A percentile compares a stretch with the other conserved stretches of the same genome.
Evolutionary conservation across 495 filamentous ascomycete genomes (phyloP).

Genomic region (Aspergillus panamensis): DNA sequence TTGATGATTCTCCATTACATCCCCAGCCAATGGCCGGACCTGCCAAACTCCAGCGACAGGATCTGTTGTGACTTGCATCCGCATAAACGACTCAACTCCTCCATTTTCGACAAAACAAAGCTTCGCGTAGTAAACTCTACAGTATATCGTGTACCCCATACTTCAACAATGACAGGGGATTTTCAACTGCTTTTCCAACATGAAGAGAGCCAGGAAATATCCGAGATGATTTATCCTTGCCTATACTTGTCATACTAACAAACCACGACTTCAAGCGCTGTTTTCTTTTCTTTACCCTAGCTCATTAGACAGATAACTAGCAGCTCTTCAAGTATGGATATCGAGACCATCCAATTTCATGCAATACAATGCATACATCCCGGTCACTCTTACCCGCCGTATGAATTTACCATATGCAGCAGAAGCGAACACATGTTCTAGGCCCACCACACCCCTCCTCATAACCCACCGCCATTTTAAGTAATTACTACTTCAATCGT

Average conservation of each 20-base stretch:
- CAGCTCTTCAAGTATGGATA: background rate
- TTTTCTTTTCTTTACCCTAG: background rate
- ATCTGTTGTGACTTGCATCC: conserved; percentile 1
- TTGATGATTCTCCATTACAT: background rate
- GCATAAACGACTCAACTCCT: background rate
- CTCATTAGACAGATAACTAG: too few relatives aligned
- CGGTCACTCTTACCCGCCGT: background rate
- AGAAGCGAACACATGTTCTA: conserved; percentile 24
- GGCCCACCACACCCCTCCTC: conserved; percentile 9
- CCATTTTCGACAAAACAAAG: background rate
- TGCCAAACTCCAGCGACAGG: background rate
- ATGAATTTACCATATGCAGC: conserved; percentile 9
- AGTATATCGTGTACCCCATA: too few relatives aligned
- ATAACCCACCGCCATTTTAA: conserved; percentile 19
- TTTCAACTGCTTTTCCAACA: background rate
- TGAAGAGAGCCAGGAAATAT: background rate
- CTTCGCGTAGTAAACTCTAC: background rate
- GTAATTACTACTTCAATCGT: background rate
- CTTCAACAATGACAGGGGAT: background rate
- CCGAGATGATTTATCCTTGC: background rate
- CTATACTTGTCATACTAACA: background rate
- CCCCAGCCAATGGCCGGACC: background rate
- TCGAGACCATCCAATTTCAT: background rate
- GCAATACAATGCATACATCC: background rate
- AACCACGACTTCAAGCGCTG: too few relatives aligned